Evolutionary conservation across 257 asterid species (phyloP).

Genomic region (Solanum megistacrolobum): DNA sequence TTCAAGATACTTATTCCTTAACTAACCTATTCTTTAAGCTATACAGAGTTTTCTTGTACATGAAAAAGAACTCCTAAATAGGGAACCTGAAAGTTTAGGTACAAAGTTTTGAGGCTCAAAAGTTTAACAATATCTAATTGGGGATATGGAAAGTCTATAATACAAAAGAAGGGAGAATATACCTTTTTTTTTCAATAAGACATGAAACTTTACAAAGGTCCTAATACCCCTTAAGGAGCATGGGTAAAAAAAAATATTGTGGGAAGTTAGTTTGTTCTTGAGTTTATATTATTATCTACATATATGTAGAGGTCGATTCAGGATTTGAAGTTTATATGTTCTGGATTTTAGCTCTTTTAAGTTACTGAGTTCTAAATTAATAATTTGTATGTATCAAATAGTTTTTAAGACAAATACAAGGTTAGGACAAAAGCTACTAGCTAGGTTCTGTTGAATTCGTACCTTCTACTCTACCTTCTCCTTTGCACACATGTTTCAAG

Average conservation of each 20-base stretch:
- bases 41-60: neutral
- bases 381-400: neutral
- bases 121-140: neutral
- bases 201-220: neutral
- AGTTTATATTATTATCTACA: neutral
- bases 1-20: neutral
- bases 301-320: fast-evolving
- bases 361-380: neutral
- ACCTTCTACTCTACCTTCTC: neutral
- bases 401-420: neutral
- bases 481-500: neutral
- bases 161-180: neutral
- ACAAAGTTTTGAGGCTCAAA: neutral
- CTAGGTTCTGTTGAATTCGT: neutral
- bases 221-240: neutral
- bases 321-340: neutral
- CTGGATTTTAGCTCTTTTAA: neutral
- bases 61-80: neutral
- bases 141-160: neutral
- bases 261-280: neutral
- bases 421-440: neutral
- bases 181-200: neutral
- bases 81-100: neutral
- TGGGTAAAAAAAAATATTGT: too few species aligned
- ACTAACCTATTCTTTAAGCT: neutral